Conservation (phyloP, 345 rosid species). For the Gossypium rotundifolium region DNA sequence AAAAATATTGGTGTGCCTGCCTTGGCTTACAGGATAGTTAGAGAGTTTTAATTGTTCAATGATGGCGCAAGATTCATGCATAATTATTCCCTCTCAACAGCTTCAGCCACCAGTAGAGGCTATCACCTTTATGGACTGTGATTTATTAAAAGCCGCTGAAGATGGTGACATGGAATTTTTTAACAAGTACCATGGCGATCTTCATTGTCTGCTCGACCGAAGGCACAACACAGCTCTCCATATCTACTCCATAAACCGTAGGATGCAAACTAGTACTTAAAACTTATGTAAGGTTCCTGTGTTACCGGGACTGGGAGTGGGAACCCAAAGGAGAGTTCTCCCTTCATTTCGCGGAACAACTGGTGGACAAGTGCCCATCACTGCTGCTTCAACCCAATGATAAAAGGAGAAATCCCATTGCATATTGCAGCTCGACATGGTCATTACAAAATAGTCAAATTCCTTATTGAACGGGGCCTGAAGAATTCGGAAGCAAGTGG, state of each 20-base stretch:
- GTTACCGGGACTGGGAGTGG: not conserved
- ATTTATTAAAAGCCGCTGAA: not conserved
- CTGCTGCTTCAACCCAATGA: conserved; percentile 11
- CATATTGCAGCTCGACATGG: not conserved
- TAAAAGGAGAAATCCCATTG: not conserved
- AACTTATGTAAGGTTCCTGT: not conserved
- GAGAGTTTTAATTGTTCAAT: not conserved
- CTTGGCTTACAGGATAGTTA: not conserved
- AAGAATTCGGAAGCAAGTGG: not conserved
- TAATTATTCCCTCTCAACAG: not conserved
- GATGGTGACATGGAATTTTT: not conserved
- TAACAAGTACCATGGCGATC: not conserved
- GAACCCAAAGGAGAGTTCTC: not conserved
- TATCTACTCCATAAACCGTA: not conserved
- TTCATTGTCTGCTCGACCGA: not conserved
- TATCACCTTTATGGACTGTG: not conserved
- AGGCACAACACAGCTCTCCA: not conserved
- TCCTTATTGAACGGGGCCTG: not conserved
- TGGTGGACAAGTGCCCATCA: conserved; percentile 2
- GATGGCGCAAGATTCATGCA: not conserved
- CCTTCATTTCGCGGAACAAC: not conserved
- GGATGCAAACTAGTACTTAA: not conserved
- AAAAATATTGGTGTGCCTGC: not conserved
- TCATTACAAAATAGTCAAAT: not conserved
- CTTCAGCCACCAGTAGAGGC: not conserved